Conservation (phyloP, 805 yeast genomes). For the Kuraishia hungarica region DNA sequence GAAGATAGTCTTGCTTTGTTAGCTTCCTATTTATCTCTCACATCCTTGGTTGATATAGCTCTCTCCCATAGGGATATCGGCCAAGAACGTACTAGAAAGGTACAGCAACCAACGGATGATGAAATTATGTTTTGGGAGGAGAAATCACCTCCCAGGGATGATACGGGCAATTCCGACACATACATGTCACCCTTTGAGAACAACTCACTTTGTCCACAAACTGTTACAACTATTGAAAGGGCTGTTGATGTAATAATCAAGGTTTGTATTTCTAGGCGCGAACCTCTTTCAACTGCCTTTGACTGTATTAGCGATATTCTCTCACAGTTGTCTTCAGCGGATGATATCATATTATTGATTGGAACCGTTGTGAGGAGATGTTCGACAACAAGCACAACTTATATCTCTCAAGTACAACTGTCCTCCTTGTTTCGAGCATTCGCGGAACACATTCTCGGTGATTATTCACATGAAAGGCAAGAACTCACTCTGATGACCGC, state of each 20-base stretch:
- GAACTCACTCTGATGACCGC: slow-evolving; percentile 29
- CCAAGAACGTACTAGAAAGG: too few species aligned
- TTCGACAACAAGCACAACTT: neutral
- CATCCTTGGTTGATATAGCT: neutral
- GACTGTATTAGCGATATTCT: neutral
- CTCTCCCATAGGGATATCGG: neutral
- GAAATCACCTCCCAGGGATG: neutral
- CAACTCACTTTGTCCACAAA: neutral
- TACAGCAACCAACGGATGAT: neutral
- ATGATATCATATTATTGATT: too few species aligned
- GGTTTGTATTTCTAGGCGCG: neutral
- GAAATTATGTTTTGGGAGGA: neutral
- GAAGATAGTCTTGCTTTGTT: neutral
- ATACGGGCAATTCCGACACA: neutral
- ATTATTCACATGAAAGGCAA: slow-evolving; percentile 25
- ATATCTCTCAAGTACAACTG: neutral
- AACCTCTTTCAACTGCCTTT: neutral
- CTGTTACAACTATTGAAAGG: neutral
- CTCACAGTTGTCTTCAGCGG: neutral
- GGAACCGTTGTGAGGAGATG: neutral
- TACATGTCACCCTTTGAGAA: neutral
- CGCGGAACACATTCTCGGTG: slow-evolving; percentile 24
- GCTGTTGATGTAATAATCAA: neutral
- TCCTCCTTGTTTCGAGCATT: slow-evolving; percentile 12
- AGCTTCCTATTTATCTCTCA: neutral